Conservation (phyloP, 371 early-diverging fungal genomes). For the Rhizoclosmatium hyalinum region DNA sequence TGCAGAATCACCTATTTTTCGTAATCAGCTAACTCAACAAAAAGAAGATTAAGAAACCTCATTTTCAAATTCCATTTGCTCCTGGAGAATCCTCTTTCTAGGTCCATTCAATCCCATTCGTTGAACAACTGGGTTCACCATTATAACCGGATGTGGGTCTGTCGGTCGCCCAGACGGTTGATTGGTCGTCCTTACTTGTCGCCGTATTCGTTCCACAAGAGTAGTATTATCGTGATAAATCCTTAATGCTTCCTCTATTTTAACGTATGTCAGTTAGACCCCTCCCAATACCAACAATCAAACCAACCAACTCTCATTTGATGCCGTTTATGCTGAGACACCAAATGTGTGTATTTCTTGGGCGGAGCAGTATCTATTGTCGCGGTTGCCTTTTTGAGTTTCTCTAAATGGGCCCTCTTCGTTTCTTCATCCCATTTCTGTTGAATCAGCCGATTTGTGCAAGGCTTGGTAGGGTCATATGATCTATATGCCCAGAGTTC, state of each 20-base stretch:
- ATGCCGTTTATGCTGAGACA: conserved; percentile 20
- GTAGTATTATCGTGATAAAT: conserved; percentile 26
- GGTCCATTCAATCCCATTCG: conserved; percentile 26
- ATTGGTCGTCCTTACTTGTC: conserved; percentile 8
- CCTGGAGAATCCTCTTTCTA: conserved; percentile 17
- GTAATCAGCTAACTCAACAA: not conserved
- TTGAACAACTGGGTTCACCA: conserved; percentile 22
- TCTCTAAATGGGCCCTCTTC: conserved; percentile 14
- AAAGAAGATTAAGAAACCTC: conserved; percentile 20
- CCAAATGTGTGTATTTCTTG: conserved; percentile 32
- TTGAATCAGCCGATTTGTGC: conserved; percentile 33
- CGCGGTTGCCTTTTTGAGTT: conserved; percentile 18
- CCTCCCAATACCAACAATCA: not conserved
- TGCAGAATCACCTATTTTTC: conserved; percentile 26
- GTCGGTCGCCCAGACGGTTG: not conserved
- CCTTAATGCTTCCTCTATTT: conserved; percentile 16
- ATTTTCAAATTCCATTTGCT: conserved; percentile 27
- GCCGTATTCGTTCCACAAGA: conserved; percentile 27
- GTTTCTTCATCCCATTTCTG: conserved; percentile 25
- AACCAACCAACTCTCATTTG: conserved; percentile 22
- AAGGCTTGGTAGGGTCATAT: conserved; percentile 27
- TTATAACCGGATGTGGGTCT: not conserved
- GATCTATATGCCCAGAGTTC: conserved; percentile 29
- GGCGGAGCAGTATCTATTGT: conserved; percentile 35
- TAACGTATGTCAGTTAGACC: not conserved